Evolutionary conservation across 805 yeast genomes (phyloP).

Genomic region (Yamadazyma takamatsuzukensis): DNA sequence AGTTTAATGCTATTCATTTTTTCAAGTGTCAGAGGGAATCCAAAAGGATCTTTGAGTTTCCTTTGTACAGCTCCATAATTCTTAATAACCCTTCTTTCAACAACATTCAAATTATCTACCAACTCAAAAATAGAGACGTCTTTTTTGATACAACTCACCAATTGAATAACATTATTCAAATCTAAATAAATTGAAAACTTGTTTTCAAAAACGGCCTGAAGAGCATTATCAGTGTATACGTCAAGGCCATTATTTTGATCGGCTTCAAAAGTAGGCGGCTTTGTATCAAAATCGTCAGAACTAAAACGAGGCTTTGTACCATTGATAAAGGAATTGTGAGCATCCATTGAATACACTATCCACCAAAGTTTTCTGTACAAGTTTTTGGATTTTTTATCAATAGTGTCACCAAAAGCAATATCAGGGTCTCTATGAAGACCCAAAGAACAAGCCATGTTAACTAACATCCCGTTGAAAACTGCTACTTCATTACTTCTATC

Average conservation of each 20-base stretch:
- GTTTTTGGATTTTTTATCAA: slow-evolving; percentile 17
- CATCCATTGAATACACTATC: slow-evolving; percentile 20
- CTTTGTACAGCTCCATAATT: slow-evolving; percentile 1
- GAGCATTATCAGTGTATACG: too few species aligned
- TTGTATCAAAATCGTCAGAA: slow-evolving; percentile 26
- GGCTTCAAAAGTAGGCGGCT: slow-evolving; percentile 22
- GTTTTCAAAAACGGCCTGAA: too few species aligned
- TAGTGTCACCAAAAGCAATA: slow-evolving; percentile 28
- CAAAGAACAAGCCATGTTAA: slow-evolving; percentile 62
- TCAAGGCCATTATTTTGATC: slow-evolving; percentile 32
- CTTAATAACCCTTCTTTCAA: slow-evolving; percentile 3
- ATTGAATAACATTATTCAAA: too few species aligned
- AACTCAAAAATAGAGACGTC: too few species aligned
- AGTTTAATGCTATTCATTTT: neutral
- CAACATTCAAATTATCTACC: neutral
- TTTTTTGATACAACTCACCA: too few species aligned
- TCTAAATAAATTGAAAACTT: too few species aligned
- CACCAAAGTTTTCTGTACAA: slow-evolving; percentile 35
- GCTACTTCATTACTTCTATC: slow-evolving; percentile 53
- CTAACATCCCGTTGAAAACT: slow-evolving; percentile 49
- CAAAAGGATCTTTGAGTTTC: neutral
- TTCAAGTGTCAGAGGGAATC: slow-evolving; percentile 1
- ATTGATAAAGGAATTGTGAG: slow-evolving; percentile 18
- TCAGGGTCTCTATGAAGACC: slow-evolving; percentile 71
- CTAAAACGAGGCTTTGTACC: slow-evolving; percentile 27